Evolutionary conservation across 805 yeast genomes (phyloP).

Genomic region (Schwanniomyces pseudopolymorphus): DNA sequence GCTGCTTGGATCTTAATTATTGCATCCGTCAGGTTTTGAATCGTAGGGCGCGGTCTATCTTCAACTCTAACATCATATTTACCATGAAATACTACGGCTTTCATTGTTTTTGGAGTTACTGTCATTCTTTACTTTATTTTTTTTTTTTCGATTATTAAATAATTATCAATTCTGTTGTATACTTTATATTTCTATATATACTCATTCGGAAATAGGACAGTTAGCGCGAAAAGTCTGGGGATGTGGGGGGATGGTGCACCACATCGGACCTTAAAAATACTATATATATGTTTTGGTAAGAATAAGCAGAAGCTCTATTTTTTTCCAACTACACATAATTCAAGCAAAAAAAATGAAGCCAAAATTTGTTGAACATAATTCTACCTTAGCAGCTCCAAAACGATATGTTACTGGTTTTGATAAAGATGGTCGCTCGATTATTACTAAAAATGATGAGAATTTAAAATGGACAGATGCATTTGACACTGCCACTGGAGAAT

Average conservation of each 20-base stretch:
- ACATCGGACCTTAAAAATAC: not conserved
- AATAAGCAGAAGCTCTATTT: too few species aligned
- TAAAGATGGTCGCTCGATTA: not conserved
- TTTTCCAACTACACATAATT: too few species aligned
- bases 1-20: not conserved
- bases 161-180: too few species aligned
- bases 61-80: not conserved
- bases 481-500: not conserved
- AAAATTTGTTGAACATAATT: not conserved
- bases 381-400: not conserved
- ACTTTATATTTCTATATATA: too few species aligned
- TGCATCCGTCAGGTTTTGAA: not conserved
- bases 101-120: not conserved
- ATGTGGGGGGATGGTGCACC: not conserved
- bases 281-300: too few species aligned
- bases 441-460: not conserved
- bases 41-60: not conserved
- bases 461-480: not conserved
- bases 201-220: not conserved
- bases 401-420: not conserved
- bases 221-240: not conserved
- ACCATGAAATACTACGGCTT: constrained; percentile 1
- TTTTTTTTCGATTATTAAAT: too few species aligned
- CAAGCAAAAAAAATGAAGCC: not conserved
- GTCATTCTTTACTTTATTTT: too few species aligned